phyloP scores from a whole-genome alignment of 345 rosid genomes.

The Luvunga scandens region DNA sequence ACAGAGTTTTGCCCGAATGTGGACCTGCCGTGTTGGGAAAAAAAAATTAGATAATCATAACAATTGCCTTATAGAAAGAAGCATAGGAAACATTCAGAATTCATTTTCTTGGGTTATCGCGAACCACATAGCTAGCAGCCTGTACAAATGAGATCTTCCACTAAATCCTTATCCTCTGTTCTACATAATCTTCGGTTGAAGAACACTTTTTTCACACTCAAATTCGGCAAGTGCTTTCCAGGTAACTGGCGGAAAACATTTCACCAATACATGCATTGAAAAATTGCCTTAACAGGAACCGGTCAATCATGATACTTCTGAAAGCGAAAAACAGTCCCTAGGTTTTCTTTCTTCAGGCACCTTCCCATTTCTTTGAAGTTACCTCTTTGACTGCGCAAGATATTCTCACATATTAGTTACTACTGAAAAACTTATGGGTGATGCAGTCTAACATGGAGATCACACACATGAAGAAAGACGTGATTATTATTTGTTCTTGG shows the following conservation, averaged over 20 bases:
- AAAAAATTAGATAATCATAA: not conserved
- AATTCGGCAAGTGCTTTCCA: constrained; percentile 32
- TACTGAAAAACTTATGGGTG: not conserved
- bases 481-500: not conserved
- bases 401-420: constrained; percentile 1
- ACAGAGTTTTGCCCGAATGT: constrained; percentile 11
- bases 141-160: constrained; percentile 47
- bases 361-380: constrained; percentile 51
- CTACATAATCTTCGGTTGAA: constrained; percentile 42
- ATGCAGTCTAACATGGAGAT: not conserved
- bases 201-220: constrained; percentile 48
- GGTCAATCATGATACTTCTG: constrained; percentile 31
- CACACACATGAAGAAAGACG: not conserved
- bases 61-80: not conserved
- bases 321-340: constrained; percentile 31
- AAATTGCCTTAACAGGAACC: constrained; percentile 26
- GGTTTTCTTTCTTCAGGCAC: constrained; percentile 35
- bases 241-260: constrained; percentile 48
- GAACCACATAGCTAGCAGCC: constrained; percentile 53
- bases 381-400: constrained; percentile 20
- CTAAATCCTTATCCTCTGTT: constrained; percentile 18
- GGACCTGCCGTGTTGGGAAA: constrained; percentile 22
- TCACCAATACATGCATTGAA: constrained; percentile 46
- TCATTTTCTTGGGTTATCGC: constrained; percentile 18
- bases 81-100: not conserved